Conservation (phyloP, 192 early-diverging fungal species). For the Backusella tuberculispora region DNA sequence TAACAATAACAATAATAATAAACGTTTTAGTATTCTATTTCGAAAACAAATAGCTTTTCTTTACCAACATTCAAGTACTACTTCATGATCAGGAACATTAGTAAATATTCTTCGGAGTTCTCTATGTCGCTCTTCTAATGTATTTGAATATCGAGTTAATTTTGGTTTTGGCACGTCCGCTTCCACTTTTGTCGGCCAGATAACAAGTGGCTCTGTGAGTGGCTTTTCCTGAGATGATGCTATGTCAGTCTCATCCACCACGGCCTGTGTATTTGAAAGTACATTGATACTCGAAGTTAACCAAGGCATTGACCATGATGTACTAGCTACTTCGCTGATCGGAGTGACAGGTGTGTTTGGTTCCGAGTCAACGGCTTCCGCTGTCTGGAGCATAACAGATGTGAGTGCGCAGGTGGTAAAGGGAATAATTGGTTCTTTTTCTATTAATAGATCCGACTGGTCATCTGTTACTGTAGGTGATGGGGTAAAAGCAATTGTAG, state of each 20-base stretch:
- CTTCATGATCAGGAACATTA: conserved; percentile 27
- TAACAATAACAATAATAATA: neutral
- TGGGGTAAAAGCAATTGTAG: neutral
- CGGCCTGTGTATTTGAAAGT: conserved; percentile 22
- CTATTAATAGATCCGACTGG: neutral
- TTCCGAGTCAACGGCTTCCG: neutral
- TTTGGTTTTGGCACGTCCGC: conserved; percentile 19
- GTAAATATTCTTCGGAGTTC: conserved; percentile 36
- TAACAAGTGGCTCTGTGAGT: conserved; percentile 4
- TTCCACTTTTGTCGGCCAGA: conserved; percentile 40
- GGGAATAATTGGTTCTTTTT: neutral
- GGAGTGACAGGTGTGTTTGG: neutral
- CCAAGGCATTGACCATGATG: conserved; percentile 41
- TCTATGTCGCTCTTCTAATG: conserved; percentile 4
- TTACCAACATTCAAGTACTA: conserved; percentile 38
- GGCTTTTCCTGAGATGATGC: neutral
- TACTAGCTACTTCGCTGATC: neutral
- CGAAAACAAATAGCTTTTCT: neutral
- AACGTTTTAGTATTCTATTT: conserved; percentile 22
- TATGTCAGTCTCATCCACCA: neutral
- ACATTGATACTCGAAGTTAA: conserved; percentile 34
- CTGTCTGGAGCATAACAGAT: conserved; percentile 27
- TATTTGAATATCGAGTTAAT: conserved; percentile 18
- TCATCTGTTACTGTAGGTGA: conserved; percentile 10
- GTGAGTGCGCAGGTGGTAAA: conserved; percentile 26